Conservation (phyloP, 2,329 filamentous ascomycete species). For the Ophiocordyceps camponoti-floridani region DNA sequence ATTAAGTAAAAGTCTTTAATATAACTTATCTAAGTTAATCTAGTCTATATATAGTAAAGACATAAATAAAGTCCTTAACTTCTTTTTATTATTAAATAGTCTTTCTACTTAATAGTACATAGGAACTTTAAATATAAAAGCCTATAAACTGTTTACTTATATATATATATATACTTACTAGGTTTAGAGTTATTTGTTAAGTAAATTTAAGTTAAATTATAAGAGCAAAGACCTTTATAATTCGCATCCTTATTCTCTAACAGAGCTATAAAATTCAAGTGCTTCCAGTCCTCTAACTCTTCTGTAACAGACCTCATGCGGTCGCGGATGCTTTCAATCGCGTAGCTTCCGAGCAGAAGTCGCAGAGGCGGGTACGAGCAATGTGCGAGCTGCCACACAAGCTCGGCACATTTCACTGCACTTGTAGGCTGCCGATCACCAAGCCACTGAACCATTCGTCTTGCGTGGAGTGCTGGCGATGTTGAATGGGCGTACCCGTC, state of each 20-base stretch:
- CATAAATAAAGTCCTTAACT: no score
- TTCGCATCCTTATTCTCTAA: not conserved
- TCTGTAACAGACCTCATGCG: conserved; percentile 79
- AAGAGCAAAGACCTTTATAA: no score
- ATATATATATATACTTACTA: not conserved
- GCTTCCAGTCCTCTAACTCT: conserved; percentile 87
- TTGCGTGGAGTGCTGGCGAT: conserved; percentile 73
- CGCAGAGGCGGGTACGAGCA: conserved; percentile 84
- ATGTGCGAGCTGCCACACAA: conserved; percentile 89
- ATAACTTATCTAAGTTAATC: no score
- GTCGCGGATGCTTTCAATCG: conserved; percentile 89
- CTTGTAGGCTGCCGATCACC: conserved; percentile 84
- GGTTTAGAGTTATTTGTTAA: not conserved
- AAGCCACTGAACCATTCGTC: conserved; percentile 86
- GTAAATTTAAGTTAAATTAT: no score
- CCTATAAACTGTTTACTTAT: no score
- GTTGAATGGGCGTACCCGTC: conserved; percentile 63
- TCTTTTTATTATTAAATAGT: no score
- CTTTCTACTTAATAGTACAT: no score
- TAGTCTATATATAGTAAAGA: no score
- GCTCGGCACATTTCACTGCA: conserved; percentile 78
- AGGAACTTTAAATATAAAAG: no score
- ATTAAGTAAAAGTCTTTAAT: no score
- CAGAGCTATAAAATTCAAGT: conserved; percentile 43
- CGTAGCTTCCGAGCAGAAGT: conserved; percentile 78